These are phyloP conservation scores for Claviceps digitariae DNA, from an alignment of 2,329 filamentous ascomycete genomes.

Conservation along the genomic window DNA sequence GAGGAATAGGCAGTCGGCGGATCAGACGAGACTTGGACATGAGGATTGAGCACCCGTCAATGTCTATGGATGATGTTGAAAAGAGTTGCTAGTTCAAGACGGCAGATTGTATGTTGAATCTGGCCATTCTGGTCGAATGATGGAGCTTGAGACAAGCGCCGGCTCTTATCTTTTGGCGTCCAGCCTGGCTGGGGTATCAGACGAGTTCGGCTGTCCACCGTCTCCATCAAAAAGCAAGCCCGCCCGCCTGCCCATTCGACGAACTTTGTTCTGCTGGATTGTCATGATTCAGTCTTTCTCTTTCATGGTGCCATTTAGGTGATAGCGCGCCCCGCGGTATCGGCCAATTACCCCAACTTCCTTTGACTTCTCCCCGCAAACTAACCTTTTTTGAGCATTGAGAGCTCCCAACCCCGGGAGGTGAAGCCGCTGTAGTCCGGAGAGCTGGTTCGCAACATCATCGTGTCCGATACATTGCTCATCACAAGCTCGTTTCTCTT, in stretches of 20 bases:
- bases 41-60: background rate
- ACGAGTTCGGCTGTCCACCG: background rate
- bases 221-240: background rate
- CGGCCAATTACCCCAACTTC: background rate
- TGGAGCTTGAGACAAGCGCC: background rate
- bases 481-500: background rate
- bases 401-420: background rate
- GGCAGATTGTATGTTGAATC: background rate
- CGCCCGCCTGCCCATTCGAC: background rate
- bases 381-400: background rate
- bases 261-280: background rate
- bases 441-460: background rate
- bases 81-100: background rate
- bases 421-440: background rate
- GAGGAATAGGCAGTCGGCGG: background rate
- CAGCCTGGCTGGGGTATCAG: background rate
- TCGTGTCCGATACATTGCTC: background rate
- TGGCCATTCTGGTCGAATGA: background rate
- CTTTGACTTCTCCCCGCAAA: background rate
- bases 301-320: background rate
- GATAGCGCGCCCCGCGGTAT: background rate
- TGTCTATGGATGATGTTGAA: background rate
- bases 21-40: background rate
- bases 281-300: background rate
- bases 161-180: background rate